A percentile compares a stretch with the other conserved stretches of the same genome.
Conservation (phyloP, 768 basidiomycete species). For the Filobasidium floriforme region DNA sequence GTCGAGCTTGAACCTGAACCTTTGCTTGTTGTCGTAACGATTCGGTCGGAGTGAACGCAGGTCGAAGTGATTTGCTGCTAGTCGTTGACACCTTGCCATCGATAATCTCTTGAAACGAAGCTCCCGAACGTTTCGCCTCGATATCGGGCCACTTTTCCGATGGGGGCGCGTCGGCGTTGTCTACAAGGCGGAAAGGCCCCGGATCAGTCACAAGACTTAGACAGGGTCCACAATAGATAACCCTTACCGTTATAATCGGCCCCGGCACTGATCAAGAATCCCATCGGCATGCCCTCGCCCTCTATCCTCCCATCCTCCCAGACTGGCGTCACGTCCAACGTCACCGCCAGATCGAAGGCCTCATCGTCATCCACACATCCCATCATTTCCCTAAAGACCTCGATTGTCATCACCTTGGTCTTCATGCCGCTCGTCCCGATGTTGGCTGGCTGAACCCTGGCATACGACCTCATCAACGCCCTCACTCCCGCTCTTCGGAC, state of each 20-base stretch:
- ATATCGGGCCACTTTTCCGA: conserved; percentile 7
- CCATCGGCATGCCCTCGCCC: conserved; percentile 26
- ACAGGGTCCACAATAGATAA: too few species aligned
- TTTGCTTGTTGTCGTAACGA: too few species aligned
- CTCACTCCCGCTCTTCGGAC: conserved; percentile 48
- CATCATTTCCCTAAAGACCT: conserved; percentile 40
- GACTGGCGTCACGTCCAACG: conserved; percentile 28
- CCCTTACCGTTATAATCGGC: conserved; percentile 36
- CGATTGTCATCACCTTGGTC: conserved; percentile 36
- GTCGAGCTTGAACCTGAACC: too few species aligned
- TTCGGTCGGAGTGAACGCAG: background rate
- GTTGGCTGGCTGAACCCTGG: conserved; percentile 27
- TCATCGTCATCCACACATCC: conserved; percentile 44
- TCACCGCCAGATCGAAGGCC: conserved; percentile 30
- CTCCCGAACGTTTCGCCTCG: conserved; percentile 9
- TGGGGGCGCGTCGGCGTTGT: conserved; percentile 23
- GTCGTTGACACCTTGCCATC: conserved; percentile 10
- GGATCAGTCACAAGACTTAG: background rate
- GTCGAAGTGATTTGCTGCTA: background rate
- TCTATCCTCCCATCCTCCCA: conserved; percentile 15
- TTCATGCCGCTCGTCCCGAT: conserved; percentile 48
- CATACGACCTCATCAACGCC: conserved; percentile 52
- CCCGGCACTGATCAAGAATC: conserved; percentile 34
- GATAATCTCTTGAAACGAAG: conserved; percentile 22
- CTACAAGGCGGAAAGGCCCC: background rate